A percentile compares a stretch with the other conserved stretches of the same genome.
phyloP scores from a whole-genome alignment of 192 early-diverging fungal genomes.

The Linnemannia elongata region DNA sequence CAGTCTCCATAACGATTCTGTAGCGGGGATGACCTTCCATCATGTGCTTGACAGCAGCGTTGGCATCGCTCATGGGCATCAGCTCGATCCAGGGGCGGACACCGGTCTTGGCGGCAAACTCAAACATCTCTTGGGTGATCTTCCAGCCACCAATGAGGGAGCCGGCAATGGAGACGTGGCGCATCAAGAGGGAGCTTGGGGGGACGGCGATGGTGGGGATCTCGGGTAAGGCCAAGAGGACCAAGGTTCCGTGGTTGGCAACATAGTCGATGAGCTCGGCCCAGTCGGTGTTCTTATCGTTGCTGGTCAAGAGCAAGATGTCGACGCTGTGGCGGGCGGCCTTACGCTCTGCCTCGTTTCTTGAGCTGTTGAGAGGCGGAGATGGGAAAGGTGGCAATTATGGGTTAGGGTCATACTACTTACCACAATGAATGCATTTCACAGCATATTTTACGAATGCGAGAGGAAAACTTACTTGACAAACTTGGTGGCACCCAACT shows the following conservation, averaged over 20 bases:
- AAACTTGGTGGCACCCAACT: conserved; percentile 74
- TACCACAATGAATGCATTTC: not conserved
- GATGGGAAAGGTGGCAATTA: not conserved
- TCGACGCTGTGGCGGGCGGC: conserved; percentile 45
- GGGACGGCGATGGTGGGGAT: conserved; percentile 38
- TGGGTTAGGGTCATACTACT: not conserved
- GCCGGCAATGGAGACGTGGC: conserved; percentile 68
- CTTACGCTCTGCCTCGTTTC: conserved; percentile 37
- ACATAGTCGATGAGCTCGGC: conserved; percentile 61
- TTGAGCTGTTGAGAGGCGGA: conserved; percentile 19
- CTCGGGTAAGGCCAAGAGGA: conserved; percentile 79
- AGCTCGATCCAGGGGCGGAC: conserved; percentile 77
- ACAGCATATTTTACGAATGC: not conserved
- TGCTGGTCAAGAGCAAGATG: conserved; percentile 52
- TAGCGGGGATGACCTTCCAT: conserved; percentile 76
- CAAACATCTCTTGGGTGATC: conserved; percentile 74
- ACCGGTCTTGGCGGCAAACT: conserved; percentile 72
- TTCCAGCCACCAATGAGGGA: conserved; percentile 76
- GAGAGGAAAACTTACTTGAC: conserved; percentile 30
- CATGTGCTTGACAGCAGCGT: conserved; percentile 72
- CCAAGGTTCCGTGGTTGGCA: conserved; percentile 69
- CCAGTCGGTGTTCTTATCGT: conserved; percentile 60
- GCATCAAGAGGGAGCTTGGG: conserved; percentile 58
- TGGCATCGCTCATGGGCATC: conserved; percentile 71
- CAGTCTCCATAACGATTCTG: conserved; percentile 79